A percentile compares a stretch with the other conserved stretches of the same genome.
Evolutionary conservation across 371 early-diverging fungal genomes (phyloP).

Genomic region (Mortierella sp.): DNA sequence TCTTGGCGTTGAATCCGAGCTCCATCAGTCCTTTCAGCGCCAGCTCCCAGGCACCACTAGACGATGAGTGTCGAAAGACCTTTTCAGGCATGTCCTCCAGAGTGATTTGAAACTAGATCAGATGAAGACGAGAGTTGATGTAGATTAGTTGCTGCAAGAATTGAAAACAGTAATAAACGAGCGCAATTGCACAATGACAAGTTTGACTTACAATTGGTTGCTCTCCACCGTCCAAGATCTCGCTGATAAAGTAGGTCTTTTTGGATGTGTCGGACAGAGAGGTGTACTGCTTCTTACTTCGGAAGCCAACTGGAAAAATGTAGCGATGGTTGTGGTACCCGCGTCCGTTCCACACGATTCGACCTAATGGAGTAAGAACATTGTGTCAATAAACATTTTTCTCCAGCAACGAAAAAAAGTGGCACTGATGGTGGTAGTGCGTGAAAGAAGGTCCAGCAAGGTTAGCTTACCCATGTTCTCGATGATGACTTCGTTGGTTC

Average conservation of each 20-base stretch:
- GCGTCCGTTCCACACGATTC: conserved; percentile 60
- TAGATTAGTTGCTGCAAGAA: neutral
- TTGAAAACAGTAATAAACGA: neutral
- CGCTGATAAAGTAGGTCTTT: conserved; percentile 60
- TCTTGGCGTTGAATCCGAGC: conserved; percentile 61
- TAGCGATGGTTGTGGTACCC: conserved; percentile 64
- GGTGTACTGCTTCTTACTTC: conserved; percentile 60
- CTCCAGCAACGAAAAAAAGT: neutral
- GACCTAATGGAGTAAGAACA: conserved; percentile 35
- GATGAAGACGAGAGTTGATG: neutral
- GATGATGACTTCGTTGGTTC: conserved; percentile 68
- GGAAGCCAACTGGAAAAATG: conserved; percentile 63
- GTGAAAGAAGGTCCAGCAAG: no score
- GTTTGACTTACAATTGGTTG: conserved; percentile 57
- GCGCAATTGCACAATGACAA: neutral
- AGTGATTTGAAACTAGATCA: conserved; percentile 60
- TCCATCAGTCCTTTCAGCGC: conserved; percentile 59
- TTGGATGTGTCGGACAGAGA: conserved; percentile 58
- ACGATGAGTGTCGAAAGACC: conserved; percentile 59
- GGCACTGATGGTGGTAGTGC: neutral
- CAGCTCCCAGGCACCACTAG: conserved; percentile 64
- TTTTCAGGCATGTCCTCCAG: conserved; percentile 61
- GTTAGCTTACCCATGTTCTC: conserved; percentile 59
- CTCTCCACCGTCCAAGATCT: conserved; percentile 62
- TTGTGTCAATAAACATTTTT: neutral